Evolutionary conservation across 2,329 filamentous ascomycete species (phyloP), one percentile per base, ranked within the genome.

Genomic region (Diaporthe helianthi): DNA sequence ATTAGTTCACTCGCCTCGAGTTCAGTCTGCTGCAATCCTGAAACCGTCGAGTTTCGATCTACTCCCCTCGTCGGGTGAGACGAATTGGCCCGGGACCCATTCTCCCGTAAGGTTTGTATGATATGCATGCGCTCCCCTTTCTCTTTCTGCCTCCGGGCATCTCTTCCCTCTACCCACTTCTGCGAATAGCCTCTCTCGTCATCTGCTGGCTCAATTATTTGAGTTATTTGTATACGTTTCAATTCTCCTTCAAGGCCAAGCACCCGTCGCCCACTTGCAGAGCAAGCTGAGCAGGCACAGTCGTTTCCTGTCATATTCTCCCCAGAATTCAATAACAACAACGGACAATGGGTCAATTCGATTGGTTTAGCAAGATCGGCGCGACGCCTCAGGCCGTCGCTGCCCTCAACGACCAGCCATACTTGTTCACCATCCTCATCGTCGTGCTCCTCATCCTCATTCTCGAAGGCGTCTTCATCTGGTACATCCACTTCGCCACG

Each of bases 401-500:
- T 72, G 83, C 84, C 65, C 81, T 89, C 76, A 89, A 89, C 79
- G 86, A 89, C 75, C 87, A 89, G 78, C 87, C 87, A 26, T 80
- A 84, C 71, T 80, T 89, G 66, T 88, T 89, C 79, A 86, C 82
- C 72, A 84, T 85, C 72, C 84, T 89, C 70, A 72, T 89, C 72
- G 77, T 87, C 76, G 85, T 86, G 70, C 80, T 89, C 68, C 75
- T 87, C 75, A 79, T 79, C 70, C 74, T 88, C 63, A 81, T 80
- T 71, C 75, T 84, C 10, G 80, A 88, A 73, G 77, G 76, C 69
- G 74, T 81, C 12, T 78, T 89, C 60, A 77, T 86, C 66, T 88
- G 84, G 84, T 88, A 83, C 79, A 89, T 89, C 75, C 86, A 88
- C 78, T 84, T 80, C 75, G 86, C 86, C 69, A 89, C 87, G 24